phyloP scores from a whole-genome alignment of 2,329 filamentous ascomycete species.

The Fusarium sp. region DNA sequence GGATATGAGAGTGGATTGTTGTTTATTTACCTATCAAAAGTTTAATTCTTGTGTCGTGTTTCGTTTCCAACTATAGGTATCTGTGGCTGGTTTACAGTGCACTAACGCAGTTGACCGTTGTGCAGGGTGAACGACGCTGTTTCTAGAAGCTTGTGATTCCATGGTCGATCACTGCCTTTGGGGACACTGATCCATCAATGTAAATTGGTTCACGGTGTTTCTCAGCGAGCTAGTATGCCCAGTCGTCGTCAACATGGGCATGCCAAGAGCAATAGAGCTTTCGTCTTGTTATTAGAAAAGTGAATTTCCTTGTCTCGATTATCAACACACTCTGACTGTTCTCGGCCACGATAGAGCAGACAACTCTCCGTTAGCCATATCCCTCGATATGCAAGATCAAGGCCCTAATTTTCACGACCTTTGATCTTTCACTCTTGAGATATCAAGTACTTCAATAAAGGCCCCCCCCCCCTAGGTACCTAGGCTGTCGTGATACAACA shows the following conservation, averaged over 20 bases:
- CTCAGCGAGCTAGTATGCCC: not conserved
- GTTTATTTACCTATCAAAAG: slow-evolving; percentile 10
- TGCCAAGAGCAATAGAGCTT: not conserved
- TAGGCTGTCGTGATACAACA: not conserved
- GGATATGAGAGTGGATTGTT: not conserved
- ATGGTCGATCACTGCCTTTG: not conserved
- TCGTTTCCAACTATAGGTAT: not conserved
- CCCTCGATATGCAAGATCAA: not conserved
- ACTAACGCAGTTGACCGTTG: slow-evolving; percentile 13
- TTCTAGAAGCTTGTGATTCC: slow-evolving; percentile 26
- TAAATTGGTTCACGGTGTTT: not conserved
- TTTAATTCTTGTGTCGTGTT: not conserved
- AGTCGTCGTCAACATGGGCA: not conserved
- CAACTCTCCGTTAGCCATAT: no score
- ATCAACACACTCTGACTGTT: not conserved
- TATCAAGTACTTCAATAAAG: not conserved
- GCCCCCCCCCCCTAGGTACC: not conserved
- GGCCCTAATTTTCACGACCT: accelerated
- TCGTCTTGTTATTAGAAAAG: not conserved
- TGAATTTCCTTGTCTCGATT: not conserved
- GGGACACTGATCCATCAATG: not conserved
- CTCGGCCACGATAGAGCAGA: not conserved
- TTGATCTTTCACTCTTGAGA: not conserved
- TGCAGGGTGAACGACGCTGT: not conserved
- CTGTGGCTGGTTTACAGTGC: not conserved